phyloP scores from a whole-genome alignment of 148 eudicot species.

The Diospyros lotus region DNA sequence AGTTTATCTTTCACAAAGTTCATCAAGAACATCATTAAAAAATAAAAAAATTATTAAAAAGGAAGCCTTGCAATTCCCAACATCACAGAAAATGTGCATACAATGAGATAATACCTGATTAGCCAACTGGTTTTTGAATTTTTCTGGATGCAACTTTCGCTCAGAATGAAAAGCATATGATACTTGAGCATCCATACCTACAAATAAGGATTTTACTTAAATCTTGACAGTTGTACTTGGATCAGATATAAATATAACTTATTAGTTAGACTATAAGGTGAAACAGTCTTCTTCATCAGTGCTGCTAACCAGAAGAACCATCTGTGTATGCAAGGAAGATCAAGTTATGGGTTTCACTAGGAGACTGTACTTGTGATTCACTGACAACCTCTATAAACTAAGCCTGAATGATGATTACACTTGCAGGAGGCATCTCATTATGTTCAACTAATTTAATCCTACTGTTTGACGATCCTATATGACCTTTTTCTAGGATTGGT shows the following conservation, averaged over 20 bases:
- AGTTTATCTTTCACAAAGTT: neutral
- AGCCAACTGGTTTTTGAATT: constrained; percentile 72
- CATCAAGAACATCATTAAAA: neutral
- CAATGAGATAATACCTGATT: constrained; percentile 58
- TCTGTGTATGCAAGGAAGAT: neutral
- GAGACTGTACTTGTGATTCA: no score
- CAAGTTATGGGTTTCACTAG: neutral
- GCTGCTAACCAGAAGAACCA: no score
- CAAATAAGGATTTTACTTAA: constrained; percentile 7
- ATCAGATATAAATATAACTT: no score
- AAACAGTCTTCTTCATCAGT: no score
- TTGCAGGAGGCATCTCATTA: neutral
- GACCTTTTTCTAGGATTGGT: neutral
- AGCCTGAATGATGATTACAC: neutral
- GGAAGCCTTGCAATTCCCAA: neutral
- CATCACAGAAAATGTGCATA: neutral
- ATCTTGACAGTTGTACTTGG: neutral
- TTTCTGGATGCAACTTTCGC: constrained; percentile 85
- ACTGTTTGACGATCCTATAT: neutral
- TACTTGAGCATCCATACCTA: constrained; percentile 99
- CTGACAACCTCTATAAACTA: neutral
- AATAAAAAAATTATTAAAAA: neutral
- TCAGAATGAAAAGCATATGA: constrained; percentile 93
- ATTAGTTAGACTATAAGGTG: no score
- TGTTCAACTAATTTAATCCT: neutral